Percentiles rank a stretch among this genome's conserved stretches.
Conservation (phyloP, 805 yeast genomes). For the Tetrapisispora phaffii region DNA sequence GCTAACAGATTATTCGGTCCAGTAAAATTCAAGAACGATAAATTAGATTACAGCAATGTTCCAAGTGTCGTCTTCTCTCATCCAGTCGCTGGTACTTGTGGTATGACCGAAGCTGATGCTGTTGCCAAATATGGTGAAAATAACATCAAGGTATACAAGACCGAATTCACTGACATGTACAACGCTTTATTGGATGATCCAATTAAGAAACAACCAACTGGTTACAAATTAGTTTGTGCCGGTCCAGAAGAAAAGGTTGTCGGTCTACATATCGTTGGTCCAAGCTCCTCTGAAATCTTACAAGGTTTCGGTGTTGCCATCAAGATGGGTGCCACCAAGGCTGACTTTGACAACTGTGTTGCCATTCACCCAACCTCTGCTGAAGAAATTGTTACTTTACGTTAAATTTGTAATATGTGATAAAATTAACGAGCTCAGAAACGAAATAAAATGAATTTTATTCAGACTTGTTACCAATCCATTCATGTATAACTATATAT, state of each 20-base stretch:
- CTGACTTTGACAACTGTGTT: slow-evolving; percentile 88
- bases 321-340: slow-evolving; percentile 98
- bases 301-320: slow-evolving; percentile 98
- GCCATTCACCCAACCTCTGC: slow-evolving; percentile 99
- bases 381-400: slow-evolving; percentile 83
- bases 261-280: slow-evolving; percentile 92
- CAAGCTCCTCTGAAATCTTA: slow-evolving; percentile 77
- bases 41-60: slow-evolving; percentile 75
- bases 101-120: slow-evolving; percentile 75
- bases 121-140: slow-evolving; percentile 67
- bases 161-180: slow-evolving; percentile 85
- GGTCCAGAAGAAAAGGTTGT: slow-evolving; percentile 88
- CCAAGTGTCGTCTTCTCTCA: slow-evolving; percentile 98
- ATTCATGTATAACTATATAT: not conserved
- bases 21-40: slow-evolving; percentile 53
- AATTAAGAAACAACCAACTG: slow-evolving; percentile 62
- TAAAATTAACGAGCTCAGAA: not conserved
- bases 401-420: slow-evolving; percentile 10
- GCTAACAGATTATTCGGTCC: slow-evolving; percentile 89
- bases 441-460: not conserved
- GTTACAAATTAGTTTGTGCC: slow-evolving; percentile 69
- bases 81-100: slow-evolving; percentile 95
- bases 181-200: slow-evolving; percentile 65
- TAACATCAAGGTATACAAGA: slow-evolving; percentile 68
- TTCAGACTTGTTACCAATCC: not conserved